phyloP scores from a whole-genome alignment of 2,329 filamentous ascomycete species.

The Pseudogymnoascus sp. region DNA sequence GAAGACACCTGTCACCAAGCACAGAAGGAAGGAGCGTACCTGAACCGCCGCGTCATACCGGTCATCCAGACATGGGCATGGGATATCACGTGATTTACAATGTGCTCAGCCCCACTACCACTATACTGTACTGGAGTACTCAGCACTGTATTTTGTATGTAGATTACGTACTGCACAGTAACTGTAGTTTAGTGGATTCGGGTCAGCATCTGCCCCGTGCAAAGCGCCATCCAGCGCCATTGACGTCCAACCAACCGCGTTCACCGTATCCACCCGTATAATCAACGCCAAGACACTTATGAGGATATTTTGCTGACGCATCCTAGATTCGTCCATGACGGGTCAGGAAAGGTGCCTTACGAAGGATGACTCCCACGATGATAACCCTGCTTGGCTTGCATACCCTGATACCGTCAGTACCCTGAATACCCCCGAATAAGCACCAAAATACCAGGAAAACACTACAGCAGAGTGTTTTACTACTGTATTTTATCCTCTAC shows the following conservation, averaged over 20 bases:
- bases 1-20: background rate
- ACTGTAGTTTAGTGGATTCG: background rate
- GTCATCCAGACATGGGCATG: background rate
- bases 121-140: too few species aligned
- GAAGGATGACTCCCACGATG: background rate
- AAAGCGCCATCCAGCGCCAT: background rate
- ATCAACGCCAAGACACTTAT: background rate
- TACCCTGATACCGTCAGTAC: background rate
- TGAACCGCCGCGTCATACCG: background rate
- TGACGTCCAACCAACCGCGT: background rate
- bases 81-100: background rate
- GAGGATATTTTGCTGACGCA: background rate
- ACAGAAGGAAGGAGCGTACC: background rate
- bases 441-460: background rate
- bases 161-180: too few species aligned
- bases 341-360: background rate
- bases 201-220: constrained; percentile 5
- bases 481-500: background rate
- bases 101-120: background rate
- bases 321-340: background rate
- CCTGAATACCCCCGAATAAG: background rate
- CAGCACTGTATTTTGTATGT: too few species aligned
- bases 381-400: background rate
- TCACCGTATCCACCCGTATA: constrained; percentile 1
- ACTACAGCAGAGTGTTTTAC: background rate